Base-by-base conservation (phyloP, 495 filamentous ascomycete genomes). In the Thermothielavioides terrestris region DNA sequence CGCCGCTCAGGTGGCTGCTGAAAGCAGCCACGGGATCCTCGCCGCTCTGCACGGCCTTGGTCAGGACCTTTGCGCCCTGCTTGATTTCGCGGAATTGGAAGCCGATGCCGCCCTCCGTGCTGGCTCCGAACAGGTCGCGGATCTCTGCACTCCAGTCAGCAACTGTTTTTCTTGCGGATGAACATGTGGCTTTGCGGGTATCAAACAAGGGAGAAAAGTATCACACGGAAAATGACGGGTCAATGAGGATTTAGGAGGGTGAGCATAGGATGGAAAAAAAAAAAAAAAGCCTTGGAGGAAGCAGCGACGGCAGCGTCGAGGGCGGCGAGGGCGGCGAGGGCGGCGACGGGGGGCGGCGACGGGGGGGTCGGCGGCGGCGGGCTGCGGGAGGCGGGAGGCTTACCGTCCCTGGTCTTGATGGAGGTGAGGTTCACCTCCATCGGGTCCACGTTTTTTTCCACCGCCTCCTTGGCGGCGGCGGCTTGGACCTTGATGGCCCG, bases 61-160 rank as follows among this genome's bases (percentile, higher is more conserved):
- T 57, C 42, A 77, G 68, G 0, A 47, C 55, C 1, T 65, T 59
- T 37, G 65, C 69, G 1, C 66, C 56, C 15, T 57, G 58, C 52
- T 72, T 77, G 57, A 76, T 61, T 6, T 54, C 53, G 0, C 75
- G 65, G 49, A 77, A 74, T 23, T 71, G 70, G 60, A 73, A 77
- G 15, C 69, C 57, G 1, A 79, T 53, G 3, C 73, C 72, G 6
- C 55, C 57, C 0, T 62, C 38, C 1, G 72, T 75, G 5, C 66
- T 70, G 12, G 66, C 68, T 3, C 72, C 72, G 42, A 65, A 75
- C 26, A 64, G 58, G 40, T 65, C 66, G 27, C 68, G 68, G 8
- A 75, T 67, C 28, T 70, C 72, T 75, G 47, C 43, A 52, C 10
- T 11, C 35, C 15, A 35, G 17, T 50, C 25, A 50, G 27, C 52